Evolutionary conservation across 2,329 filamentous ascomycete species (phyloP).

Genomic region (Xylariaceae sp.): DNA sequence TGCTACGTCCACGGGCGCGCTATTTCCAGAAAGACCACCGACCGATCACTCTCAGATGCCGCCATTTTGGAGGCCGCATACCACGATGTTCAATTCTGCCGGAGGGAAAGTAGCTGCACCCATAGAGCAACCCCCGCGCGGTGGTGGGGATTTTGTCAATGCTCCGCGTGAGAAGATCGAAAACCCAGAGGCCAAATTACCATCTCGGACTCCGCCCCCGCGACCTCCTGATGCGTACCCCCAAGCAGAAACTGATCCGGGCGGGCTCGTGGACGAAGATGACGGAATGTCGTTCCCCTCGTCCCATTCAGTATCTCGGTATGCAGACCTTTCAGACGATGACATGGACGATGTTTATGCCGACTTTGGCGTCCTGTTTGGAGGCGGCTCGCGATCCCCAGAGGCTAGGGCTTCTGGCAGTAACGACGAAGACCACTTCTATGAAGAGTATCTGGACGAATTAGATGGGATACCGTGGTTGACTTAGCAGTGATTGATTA

Average conservation of each 20-base stretch:
- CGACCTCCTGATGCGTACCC: too few relatives aligned
- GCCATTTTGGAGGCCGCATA: slow-evolving; percentile 24
- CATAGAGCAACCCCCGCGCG: neutral
- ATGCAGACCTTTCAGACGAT: slow-evolving; percentile 34
- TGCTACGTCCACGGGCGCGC: slow-evolving; percentile 17
- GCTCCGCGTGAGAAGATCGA: too few relatives aligned
- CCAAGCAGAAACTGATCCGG: too few relatives aligned
- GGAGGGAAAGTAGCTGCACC: neutral
- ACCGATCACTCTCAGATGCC: slow-evolving; percentile 7
- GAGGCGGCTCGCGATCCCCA: slow-evolving; percentile 20
- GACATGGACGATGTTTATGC: slow-evolving; percentile 50
- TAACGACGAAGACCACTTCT: slow-evolving; percentile 37
- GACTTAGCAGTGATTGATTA: slow-evolving; percentile 17
- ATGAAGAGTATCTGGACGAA: slow-evolving; percentile 53
- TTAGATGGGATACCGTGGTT: slow-evolving; percentile 50
- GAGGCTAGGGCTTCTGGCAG: slow-evolving; percentile 18
- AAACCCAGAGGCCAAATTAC: too few relatives aligned
- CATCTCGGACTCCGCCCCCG: too few relatives aligned
- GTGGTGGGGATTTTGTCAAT: neutral
- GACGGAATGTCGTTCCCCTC: slow-evolving; percentile 41
- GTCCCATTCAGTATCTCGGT: slow-evolving; percentile 28
- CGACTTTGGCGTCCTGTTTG: slow-evolving; percentile 50
- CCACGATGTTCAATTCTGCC: slow-evolving; percentile 9
- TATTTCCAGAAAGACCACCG: slow-evolving; percentile 20
- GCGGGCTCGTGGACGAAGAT: too few relatives aligned